Evolutionary conservation across 345 rosid species (phyloP), one percentile per base, ranked within the genome.

Genomic region (Eutrema heterophyllum): DNA sequence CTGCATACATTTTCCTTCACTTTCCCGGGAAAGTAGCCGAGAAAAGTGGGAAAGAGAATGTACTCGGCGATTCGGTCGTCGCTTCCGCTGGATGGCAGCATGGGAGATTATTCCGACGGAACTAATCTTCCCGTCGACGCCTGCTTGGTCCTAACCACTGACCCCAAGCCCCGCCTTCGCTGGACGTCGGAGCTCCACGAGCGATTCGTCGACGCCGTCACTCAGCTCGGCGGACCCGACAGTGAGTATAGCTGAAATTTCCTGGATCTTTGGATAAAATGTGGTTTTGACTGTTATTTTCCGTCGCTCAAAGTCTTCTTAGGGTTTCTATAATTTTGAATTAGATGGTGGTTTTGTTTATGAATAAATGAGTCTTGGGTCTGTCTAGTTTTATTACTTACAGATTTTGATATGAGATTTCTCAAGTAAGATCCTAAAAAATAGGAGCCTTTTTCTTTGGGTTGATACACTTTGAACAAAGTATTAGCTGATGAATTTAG

Each of bases 131-230:
- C 89, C 41, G 80, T 89, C 11, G 97, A 89, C 24, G 87, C 94
- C 15, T 91, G 97, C 68, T 71, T 93, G 74, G 94, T 89, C 50
- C 79, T 93, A 75, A 91, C 98, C 57, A 80, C 98, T 61, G 98
- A 93, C 83, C 96, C 98, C 8, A 93, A 91, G 77, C 98, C 98
- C 57, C 90, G 97, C 3, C 98, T 93, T 68, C 97, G 98, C 0
- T 93, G 98, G 98, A 91, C 98, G 9, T 77, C 92, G 7, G 98
- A 93, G 79, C 97, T 93, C 74, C 98, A 93, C 66, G 98, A 89
- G 16, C 83, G 98, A 77, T 93, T 93, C 75, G 81, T 93, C 15
- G 97, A 93, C 75, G 97, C 93, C 67, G 94, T 93, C 46, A 80
- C 96, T 43, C 94, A 93, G 76, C 93, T 93, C n/a, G 98, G 97